phyloP scores from a whole-genome alignment of 2,329 filamentous ascomycete species.

The Corinectria fuckeliana region DNA sequence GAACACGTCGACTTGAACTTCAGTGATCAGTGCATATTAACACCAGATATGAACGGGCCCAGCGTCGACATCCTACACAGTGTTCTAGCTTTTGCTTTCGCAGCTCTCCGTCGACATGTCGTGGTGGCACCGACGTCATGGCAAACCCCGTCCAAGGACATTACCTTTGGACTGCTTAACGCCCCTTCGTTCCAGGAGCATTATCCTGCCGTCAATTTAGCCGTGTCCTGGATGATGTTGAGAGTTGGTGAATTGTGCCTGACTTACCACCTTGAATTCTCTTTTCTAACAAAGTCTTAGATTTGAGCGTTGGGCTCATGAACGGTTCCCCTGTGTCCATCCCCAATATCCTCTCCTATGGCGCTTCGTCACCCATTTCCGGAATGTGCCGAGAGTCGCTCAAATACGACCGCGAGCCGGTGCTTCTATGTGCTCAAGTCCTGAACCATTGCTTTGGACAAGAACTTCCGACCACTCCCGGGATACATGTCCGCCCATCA shows the following conservation, averaged over 20 bases:
- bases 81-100: conserved; percentile 22
- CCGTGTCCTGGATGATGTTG: conserved; percentile 35
- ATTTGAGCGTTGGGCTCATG: conserved; percentile 39
- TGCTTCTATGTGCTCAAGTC: conserved; percentile 44
- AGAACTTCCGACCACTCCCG: conserved; percentile 13
- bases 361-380: conserved; percentile 26
- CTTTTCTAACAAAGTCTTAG: conserved; percentile 19
- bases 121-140: conserved; percentile 27
- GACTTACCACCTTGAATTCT: neutral
- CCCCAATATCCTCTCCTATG: conserved; percentile 30
- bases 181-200: conserved; percentile 24
- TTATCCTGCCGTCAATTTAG: conserved; percentile 20
- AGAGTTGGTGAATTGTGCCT: conserved; percentile 31
- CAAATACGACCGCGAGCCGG: conserved; percentile 35
- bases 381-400: conserved; percentile 26
- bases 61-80: conserved; percentile 11
- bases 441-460: conserved; percentile 41
- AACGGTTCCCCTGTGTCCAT: conserved; percentile 35
- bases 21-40: conserved; percentile 3
- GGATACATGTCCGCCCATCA: conserved; percentile 17
- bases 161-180: conserved; percentile 21
- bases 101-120: conserved; percentile 23
- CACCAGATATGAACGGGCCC: conserved; percentile 13
- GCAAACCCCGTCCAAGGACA: conserved; percentile 27
- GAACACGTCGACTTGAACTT: conserved; percentile 17